phyloP scores from a whole-genome alignment of 208 protist genomes.

The Leishmania tropica region DNA sequence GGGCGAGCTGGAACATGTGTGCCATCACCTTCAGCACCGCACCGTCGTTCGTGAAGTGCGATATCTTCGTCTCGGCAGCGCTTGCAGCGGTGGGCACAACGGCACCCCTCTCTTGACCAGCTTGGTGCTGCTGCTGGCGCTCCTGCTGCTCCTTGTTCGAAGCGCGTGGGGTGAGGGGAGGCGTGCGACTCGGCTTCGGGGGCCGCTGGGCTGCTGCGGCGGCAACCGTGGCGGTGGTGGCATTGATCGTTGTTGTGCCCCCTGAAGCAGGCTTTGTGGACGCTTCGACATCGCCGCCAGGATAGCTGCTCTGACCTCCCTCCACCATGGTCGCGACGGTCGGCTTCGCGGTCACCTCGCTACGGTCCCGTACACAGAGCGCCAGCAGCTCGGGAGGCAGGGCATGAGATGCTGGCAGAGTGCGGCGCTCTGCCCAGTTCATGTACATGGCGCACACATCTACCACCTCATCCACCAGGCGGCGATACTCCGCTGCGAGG shows the following conservation, averaged over 20 bases:
- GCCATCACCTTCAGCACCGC: constrained; percentile 63
- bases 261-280: background rate
- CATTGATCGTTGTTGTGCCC: background rate
- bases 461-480: constrained; percentile 61
- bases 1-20: constrained; percentile 77
- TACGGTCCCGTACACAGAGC: constrained; percentile 48
- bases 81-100: constrained; percentile 6
- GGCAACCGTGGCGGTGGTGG: background rate
- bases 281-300: background rate
- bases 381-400: constrained; percentile 49
- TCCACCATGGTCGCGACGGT: background rate
- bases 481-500: constrained; percentile 38
- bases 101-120: background rate
- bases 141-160: constrained; percentile 28
- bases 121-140: constrained; percentile 1
- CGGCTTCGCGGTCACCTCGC: background rate
- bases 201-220: constrained; percentile 19
- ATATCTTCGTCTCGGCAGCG: constrained; percentile 31
- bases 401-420: constrained; percentile 32
- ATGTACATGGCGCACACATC: constrained; percentile 76
- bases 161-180: constrained; percentile 24
- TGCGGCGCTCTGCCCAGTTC: constrained; percentile 62
- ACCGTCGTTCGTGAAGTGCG: constrained; percentile 53
- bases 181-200: constrained; percentile 28
- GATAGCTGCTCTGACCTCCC: background rate